Base-by-base conservation (phyloP, 208 protist species). In the Kentomonas sorsogonicus region DNA sequence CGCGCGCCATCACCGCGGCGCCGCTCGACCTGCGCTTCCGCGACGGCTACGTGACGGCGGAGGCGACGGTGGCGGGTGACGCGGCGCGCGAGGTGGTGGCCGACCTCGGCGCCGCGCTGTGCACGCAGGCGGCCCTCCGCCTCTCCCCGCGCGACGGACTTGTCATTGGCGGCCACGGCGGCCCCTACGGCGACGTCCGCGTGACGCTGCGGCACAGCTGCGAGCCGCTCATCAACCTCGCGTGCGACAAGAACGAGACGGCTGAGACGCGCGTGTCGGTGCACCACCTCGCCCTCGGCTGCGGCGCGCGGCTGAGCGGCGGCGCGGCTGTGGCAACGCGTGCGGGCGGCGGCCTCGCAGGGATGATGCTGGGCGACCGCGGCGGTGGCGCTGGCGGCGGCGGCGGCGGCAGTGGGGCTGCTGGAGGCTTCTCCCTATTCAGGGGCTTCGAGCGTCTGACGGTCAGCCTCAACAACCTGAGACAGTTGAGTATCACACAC, bases 401-500 rank as follows among this genome's bases (percentile, higher is more conserved):
- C 11, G 27, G 70, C 23, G 27, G 38, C 48, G 45, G 58, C 18
- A 44, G 45, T 26, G 57, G 33, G 54, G 54, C 31, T 7, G 39
- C n/a, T 2, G 60, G 40, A 2, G 46, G 36, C 29, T 53, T 41
- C 13, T 43, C 45, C 3, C 41, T 62, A 6, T 65, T 77, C 48
- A 69, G 69, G 16, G 85, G 83, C 2, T 90, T 91, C 58, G 87
- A 94, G 56, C 69, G 80, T 3, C 50, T 94, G 40, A 73, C 79
- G 25, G 60, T 94, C 50, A 77, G 84, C 60, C 69, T 94, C 36
- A 94, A 94, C 48, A 69, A 66, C 9, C 65, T 63, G 45, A 47
- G 66, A 31, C 80, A 91, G 59, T 72, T 94, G 10, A 83, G 83
- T 51, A 79, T 94, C 13, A 48, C 88, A 20, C 82, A 91, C 74